Evolutionary conservation across 805 yeast species (phyloP), one percentile per base, ranked within the genome.

Genomic region (Lipomyces yamadae): DNA sequence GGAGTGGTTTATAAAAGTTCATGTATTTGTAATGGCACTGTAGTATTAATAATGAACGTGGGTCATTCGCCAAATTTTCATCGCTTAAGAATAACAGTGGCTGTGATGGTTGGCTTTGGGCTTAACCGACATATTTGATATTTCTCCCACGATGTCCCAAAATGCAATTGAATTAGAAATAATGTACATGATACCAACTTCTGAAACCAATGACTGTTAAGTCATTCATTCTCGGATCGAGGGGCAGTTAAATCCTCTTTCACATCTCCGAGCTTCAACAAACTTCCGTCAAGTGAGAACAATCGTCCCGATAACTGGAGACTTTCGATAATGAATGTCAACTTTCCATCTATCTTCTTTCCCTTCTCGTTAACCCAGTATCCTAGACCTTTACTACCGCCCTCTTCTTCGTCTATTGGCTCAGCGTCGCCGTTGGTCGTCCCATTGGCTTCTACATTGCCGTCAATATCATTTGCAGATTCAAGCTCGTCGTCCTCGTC

Each of bases 211-310:
- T 18, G 39, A 32, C n/a, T 13, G 30, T 5, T 35, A 1, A 24
- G 24, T 52, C 32, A n/a, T 24, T 50, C 52, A 42, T 42, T 42
- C 4, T 24, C 48, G 3, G 48, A 15, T 58, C 90, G 95, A 77
- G 91, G 85, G 69, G 96, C 96, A 68, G 96, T 96, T 79, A 91
- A 85, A 78, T 91, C 97, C 63, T 81, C 82, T 62, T 78, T 77
- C 70, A 85, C 89, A 35, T 79, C 76, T 29, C 87, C 88, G 2
- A 89, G 88, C 68, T 81, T 75, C 33, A 89, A 77, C 67, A 93
- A 81, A 0, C 97, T 88, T n/a, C 98, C 98, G 68, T 92, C 96
- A 13, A 94, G 84, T 8, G 96, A 88, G 15, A 93, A 87, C 63
- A 91, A 88, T 77, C 87, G 89, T 7, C 97, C 96, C 4, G 93